Evolutionary conservation across 2,329 filamentous ascomycete genomes (phyloP), one percentile per base, ranked within the genome.

Genomic region (Hymenoscyphus linearis): DNA sequence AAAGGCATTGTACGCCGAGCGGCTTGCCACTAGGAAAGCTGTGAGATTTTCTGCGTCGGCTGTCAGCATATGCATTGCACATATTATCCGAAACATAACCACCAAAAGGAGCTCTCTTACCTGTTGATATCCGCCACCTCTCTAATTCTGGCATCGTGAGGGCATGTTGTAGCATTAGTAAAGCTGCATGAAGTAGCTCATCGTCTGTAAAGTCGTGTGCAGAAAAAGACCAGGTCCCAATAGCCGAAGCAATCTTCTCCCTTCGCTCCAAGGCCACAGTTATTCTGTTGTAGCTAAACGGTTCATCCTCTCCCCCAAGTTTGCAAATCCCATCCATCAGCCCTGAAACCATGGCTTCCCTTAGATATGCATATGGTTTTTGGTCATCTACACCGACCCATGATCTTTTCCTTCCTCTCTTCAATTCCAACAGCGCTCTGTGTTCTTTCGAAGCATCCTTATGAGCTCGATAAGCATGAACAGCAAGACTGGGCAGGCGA

Each of bases 1-100:
- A 74, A 96, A 96, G 62, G 85, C 89, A 74, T 98, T 98, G 78
- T 99, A 99, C n/a, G 95, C 91, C 55, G 89, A 87, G 64, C 93
- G 88, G 71, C 92, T 95, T 58, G 93, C 92, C 65, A 96, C 83
- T 63, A 98, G 80, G 71, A 96, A 98, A 59, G 85, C 87, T 66
- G 89, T 88, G 31, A 99, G 80, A 74, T 96, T 88, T 68, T 90
- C 91, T 90, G 70, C 52, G 66, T 65, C 67, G 67, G 67, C 62
- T 69, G 75, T 82, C 73, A 83, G 79, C 69, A 73, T 65, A 66
- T 52, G 59, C 61, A 62, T 63, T 65, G 58, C 40, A 47, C 63
- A 68, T 60, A 65, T 60, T 61, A 66, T 66, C 66, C 65, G 68
- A 66, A 68, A 65, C 61, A 68, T 62, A 60, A 27, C 65, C 62